phyloP scores from a whole-genome alignment of 305 asterid genomes.

The Salvia sclarea region DNA sequence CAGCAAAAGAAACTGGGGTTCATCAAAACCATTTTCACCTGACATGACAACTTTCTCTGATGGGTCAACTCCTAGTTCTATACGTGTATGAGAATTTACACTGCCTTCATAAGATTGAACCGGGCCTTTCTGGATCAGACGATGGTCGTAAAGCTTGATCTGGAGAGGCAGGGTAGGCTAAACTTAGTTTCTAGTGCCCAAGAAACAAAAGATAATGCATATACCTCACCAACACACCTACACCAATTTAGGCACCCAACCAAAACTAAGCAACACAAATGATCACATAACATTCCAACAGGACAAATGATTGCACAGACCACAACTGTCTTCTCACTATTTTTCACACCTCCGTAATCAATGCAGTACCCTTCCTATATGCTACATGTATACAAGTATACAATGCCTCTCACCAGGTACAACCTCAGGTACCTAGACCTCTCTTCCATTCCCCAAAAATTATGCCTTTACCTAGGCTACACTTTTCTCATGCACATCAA shows the following conservation, averaged over 20 bases:
- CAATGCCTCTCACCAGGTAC: not conserved
- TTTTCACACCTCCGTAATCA: not conserved
- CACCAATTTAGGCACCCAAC: not conserved
- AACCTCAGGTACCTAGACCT: not conserved
- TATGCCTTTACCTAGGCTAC: not conserved
- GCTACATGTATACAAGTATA: not conserved
- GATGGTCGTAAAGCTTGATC: conserved; percentile 89
- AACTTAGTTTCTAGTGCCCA: not conserved
- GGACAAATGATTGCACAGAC: not conserved
- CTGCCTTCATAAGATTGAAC: conserved; percentile 83
- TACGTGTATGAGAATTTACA: conserved; percentile 75
- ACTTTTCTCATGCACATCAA: not conserved
- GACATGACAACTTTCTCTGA: conserved; percentile 76
- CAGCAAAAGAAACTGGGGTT: not conserved
- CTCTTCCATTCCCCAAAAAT: not conserved
- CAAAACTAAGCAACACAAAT: conserved; percentile 7
- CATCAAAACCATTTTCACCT: conserved; percentile 46
- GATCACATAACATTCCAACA: not conserved
- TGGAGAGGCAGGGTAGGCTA: conserved; percentile 33
- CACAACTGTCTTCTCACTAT: not conserved
- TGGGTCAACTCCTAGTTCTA: conserved; percentile 86
- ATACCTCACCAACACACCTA: not conserved
- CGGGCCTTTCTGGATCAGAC: conserved; percentile 66
- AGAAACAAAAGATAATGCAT: not conserved
- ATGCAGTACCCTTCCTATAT: not conserved